These are phyloP conservation scores for Hypoxylon sp. DNA, from an alignment of 2,329 filamentous ascomycete genomes.

Conservation along the genomic window DNA sequence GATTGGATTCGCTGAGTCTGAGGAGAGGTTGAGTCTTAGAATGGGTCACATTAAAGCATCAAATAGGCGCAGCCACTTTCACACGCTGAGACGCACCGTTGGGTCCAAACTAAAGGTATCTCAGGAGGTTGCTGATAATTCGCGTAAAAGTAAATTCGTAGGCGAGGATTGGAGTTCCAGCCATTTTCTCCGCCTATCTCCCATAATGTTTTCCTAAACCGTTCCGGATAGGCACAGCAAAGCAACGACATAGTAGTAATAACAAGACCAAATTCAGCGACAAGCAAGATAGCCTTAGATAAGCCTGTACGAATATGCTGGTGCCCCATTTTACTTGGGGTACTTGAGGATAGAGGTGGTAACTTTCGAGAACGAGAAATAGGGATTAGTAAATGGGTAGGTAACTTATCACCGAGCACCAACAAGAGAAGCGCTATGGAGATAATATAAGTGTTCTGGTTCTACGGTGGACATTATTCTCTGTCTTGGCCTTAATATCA, in stretches of 20 bases:
- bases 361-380: not conserved
- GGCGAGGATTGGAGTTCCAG: conserved; percentile 45
- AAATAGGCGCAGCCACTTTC: not conserved
- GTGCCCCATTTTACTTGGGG: conserved; percentile 1
- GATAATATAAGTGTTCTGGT: not conserved
- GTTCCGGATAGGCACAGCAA: conserved; percentile 37
- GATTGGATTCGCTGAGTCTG: conserved; percentile 39
- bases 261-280: conserved; percentile 15
- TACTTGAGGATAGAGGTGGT: not conserved
- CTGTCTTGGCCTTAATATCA: not conserved
- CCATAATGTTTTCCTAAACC: conserved; percentile 35
- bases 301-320: not conserved
- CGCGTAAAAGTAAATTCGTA: conserved; percentile 45
- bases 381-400: not conserved
- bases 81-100: conserved; percentile 21
- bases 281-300: not conserved
- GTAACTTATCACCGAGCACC: not conserved
- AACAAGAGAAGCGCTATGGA: not conserved
- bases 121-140: conserved; percentile 40
- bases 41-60: not conserved
- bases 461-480: not conserved
- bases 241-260: conserved; percentile 24
- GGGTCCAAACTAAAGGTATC: conserved; percentile 40
- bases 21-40: not conserved
- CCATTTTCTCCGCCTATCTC: conserved; percentile 39